phyloP scores from a whole-genome alignment of 352 stramenopile genomes.

The Phytophthora pisi region DNA sequence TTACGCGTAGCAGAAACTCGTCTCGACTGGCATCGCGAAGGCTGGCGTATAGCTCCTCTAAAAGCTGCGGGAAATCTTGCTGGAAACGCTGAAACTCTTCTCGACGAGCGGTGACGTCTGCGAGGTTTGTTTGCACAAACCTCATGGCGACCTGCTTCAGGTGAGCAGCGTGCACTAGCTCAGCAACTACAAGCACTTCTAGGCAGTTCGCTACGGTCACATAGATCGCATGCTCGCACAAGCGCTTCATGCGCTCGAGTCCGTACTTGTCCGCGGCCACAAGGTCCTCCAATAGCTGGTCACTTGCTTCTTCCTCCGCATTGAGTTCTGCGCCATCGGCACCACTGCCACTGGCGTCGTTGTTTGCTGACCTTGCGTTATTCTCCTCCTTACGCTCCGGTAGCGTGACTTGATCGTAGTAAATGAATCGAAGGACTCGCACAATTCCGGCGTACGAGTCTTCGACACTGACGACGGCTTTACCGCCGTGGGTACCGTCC shows the following conservation, averaged over 20 bases:
- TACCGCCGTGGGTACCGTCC: not conserved
- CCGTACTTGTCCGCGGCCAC: constrained; percentile 78
- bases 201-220: constrained; percentile 59
- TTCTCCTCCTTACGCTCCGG: not conserved
- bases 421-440: constrained; percentile 78
- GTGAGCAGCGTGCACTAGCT: constrained; percentile 59
- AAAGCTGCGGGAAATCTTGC: constrained; percentile 43
- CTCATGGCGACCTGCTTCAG: constrained; percentile 58
- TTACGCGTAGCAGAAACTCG: constrained; percentile 41
- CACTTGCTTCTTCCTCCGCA: constrained; percentile 19
- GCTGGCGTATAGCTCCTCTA: constrained; percentile 50
- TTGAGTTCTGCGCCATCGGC: constrained; percentile 12
- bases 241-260: constrained; percentile 70
- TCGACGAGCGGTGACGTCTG: constrained; percentile 28
- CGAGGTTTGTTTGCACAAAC: constrained; percentile 42
- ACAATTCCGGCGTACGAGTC: constrained; percentile 55
- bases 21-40: constrained; percentile 36
- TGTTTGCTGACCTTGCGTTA: not conserved
- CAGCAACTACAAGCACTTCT: constrained; percentile 64
- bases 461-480: constrained; percentile 52
- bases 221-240: constrained; percentile 57
- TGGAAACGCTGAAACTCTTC: constrained; percentile 41
- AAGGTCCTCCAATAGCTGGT: constrained; percentile 74
- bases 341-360: not conserved
- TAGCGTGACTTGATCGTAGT: constrained; percentile 55